Percentiles rank a stretch among this genome's conserved stretches.
These are phyloP conservation scores for Tetratostichococcus sp. DNA, from an alignment of 139 green algal species.

Conservation along the genomic window DNA sequence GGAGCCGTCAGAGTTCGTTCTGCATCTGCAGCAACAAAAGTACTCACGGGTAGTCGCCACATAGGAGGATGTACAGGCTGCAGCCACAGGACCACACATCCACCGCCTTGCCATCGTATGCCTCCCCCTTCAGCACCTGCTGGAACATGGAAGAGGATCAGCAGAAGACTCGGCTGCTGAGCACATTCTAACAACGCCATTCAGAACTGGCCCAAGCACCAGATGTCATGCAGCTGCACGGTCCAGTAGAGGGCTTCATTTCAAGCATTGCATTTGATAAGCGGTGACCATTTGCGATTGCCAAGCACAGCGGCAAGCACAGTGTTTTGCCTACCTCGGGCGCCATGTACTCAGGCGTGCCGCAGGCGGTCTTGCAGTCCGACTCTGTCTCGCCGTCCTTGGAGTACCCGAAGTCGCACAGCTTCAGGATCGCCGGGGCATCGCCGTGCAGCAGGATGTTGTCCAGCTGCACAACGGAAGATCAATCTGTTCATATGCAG, in stretches of 20 bases:
- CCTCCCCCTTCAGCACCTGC: slow-evolving; percentile 14
- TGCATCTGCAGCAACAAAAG: too few relatives aligned
- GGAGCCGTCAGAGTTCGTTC: too few relatives aligned
- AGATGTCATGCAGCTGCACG: too few relatives aligned
- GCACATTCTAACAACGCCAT: too few relatives aligned
- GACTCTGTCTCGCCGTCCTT: slow-evolving; percentile 24
- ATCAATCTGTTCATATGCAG: background rate
- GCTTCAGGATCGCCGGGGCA: slow-evolving; percentile 35
- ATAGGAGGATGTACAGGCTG: slow-evolving; percentile 73
- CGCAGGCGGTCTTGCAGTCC: slow-evolving; percentile 34
- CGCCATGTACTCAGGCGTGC: slow-evolving; percentile 75
- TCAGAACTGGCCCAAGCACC: too few relatives aligned
- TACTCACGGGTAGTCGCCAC: slow-evolving; percentile 78
- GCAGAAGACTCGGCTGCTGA: too few relatives aligned
- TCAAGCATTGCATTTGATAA: too few relatives aligned
- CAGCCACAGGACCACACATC: slow-evolving; percentile 69
- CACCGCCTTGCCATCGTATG: slow-evolving; percentile 49
- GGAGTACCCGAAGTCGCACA: slow-evolving; percentile 61
- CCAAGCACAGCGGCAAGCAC: background rate
- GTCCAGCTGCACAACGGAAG: background rate
- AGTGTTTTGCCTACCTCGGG: slow-evolving; percentile 44
- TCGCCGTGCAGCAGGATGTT: background rate
- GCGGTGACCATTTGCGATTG: too few relatives aligned
- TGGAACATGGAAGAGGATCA: too few relatives aligned
- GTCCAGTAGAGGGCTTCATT: too few relatives aligned